Evolutionary conservation across 305 asterid genomes (phyloP), one percentile per base, ranked within the genome.

Genomic region (Fraxinus latifolia): DNA sequence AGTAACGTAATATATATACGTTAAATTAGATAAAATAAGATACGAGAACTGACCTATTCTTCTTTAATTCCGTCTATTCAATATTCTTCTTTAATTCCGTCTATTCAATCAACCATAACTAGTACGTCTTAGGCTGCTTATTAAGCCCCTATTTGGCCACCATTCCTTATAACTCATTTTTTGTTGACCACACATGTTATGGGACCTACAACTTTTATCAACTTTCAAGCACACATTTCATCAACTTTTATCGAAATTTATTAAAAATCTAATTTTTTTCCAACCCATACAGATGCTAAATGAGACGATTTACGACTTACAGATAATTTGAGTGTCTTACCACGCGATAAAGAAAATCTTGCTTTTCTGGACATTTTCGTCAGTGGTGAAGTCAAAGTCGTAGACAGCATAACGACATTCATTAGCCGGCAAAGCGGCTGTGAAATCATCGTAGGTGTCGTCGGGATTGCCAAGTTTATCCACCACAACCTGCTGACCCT

Each of bases 351-450:
- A 91, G 91, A 90, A 86, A 80, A 91, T 90, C 88, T 90, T 91
- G 93, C 93, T 90, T 85, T 91, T 91, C 84, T 91, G 93, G 86
- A 90, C 85, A 62, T 90, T 91, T 75, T 91, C 95, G 2, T 76
- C 74, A 21, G 93, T 90, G 83, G 79, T 86, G 91, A 91, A 90
- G 84, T 91, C 92, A 34, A 88, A 90, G 79, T 91, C 95, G 29
- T 21, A 91, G 80, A 90, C 95, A 50, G 92, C 91, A 15, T 91
- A 91, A 9, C 94, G 94, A 9, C 93, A 91, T 80, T 91, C 93
- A 23, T 88, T 85, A 0, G 86, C 83, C 37, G 93, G 95, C 60
- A 91, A 89, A 39, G 90, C 79, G 3, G 85, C 82, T 0, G 90
- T 67, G 89, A 91, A 91, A 82, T 84, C 86, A 0, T 89, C 90